These are phyloP conservation scores for Neophaeococcomyces mojaviensis DNA, from an alignment of 2,329 filamentous ascomycete species.

Conservation along the genomic window DNA sequence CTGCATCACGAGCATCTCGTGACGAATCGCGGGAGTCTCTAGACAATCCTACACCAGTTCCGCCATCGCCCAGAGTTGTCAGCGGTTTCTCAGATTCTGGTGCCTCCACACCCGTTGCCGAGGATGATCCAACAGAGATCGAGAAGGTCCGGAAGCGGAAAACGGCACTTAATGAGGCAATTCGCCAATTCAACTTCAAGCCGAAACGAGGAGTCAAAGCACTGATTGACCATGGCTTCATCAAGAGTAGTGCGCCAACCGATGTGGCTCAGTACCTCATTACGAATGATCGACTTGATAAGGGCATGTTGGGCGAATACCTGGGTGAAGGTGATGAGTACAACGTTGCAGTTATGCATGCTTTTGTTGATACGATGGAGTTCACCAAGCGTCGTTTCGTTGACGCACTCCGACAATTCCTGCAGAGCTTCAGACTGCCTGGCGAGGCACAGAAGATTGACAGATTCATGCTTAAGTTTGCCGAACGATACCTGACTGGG, in stretches of 20 bases:
- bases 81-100: slow-evolving; percentile 45
- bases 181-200: slow-evolving; percentile 94
- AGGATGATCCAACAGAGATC: slow-evolving; percentile 90
- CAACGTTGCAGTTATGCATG: slow-evolving; percentile 96
- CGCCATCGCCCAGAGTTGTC: slow-evolving; percentile 52
- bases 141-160: slow-evolving; percentile 92
- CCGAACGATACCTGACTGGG: slow-evolving; percentile 85
- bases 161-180: slow-evolving; percentile 80
- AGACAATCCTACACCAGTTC: slow-evolving; percentile 54
- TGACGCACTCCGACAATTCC: slow-evolving; percentile 79
- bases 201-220: slow-evolving; percentile 87
- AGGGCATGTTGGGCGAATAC: slow-evolving; percentile 86
- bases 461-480: slow-evolving; percentile 98
- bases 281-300: slow-evolving; percentile 76
- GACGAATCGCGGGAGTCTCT: slow-evolving; percentile 65
- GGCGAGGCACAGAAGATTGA: slow-evolving; percentile 98
- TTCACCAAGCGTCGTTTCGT: slow-evolving; percentile 88
- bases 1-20: slow-evolving; percentile 44
- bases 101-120: slow-evolving; percentile 61
- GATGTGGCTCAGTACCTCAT: slow-evolving; percentile 81
- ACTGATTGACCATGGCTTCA: slow-evolving; percentile 78
- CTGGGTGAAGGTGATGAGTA: slow-evolving; percentile 87
- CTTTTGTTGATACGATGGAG: slow-evolving; percentile 92
- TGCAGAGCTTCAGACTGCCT: slow-evolving; percentile 89
- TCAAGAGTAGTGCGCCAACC: slow-evolving; percentile 65